phyloP scores from a whole-genome alignment of 1,139 yeast genomes.

The Taiozyma sp. region DNA sequence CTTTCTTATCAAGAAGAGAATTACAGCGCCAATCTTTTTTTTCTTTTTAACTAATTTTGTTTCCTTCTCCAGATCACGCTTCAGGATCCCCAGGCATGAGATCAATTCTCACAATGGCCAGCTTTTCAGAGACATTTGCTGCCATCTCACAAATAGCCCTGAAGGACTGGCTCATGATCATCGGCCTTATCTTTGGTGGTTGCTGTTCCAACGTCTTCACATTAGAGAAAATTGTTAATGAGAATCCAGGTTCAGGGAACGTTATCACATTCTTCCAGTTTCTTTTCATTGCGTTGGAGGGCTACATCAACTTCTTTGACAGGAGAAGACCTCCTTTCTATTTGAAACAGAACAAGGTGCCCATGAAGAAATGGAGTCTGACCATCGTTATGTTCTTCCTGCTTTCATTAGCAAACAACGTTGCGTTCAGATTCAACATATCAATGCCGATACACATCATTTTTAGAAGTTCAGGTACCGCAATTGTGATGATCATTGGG shows the following conservation, averaged over 20 bases:
- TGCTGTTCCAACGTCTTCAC: conserved; percentile 67
- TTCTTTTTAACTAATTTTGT: background rate
- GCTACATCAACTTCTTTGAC: conserved; percentile 33
- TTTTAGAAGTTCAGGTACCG: conserved; percentile 59
- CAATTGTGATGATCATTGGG: conserved; percentile 56
- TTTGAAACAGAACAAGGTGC: conserved; percentile 36
- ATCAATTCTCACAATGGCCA: background rate
- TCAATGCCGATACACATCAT: conserved; percentile 66
- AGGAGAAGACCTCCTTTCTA: conserved; percentile 18
- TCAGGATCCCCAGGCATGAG: background rate
- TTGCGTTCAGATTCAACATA: conserved; percentile 49
- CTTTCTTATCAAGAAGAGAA: background rate
- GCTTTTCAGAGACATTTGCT: background rate
- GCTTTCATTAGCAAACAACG: conserved; percentile 51
- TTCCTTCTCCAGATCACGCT: background rate
- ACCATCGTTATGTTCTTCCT: conserved; percentile 46
- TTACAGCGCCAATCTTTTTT: background rate
- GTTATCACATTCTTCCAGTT: conserved; percentile 59
- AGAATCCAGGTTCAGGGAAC: conserved; percentile 37
- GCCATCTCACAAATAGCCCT: conserved; percentile 13
- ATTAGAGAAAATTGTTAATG: conserved; percentile 45
- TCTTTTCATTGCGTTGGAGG: conserved; percentile 42
- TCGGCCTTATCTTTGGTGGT: conserved; percentile 55
- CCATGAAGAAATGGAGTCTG: conserved; percentile 40
- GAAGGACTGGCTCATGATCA: conserved; percentile 18